Percentiles rank a stretch among this genome's conserved stretches.
phyloP scores from a whole-genome alignment of 495 filamentous ascomycete genomes.

The Aspergillus campestris region DNA sequence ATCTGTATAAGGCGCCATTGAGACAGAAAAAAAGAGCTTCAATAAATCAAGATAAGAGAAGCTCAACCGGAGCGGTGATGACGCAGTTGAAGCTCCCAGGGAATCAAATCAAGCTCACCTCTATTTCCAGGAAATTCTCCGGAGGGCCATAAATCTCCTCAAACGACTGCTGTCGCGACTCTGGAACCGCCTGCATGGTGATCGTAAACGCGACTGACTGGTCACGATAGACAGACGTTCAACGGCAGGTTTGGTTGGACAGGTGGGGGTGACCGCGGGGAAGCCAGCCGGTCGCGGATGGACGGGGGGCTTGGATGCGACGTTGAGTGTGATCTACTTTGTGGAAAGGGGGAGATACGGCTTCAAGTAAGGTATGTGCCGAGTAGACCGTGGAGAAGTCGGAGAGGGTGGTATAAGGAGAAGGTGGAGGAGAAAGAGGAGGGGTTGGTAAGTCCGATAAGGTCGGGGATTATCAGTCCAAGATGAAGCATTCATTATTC shows the following conservation, averaged over 20 bases:
- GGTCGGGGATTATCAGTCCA: too few relatives aligned
- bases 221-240: background rate
- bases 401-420: too few relatives aligned
- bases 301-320: background rate
- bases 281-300: background rate
- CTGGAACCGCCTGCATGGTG: slow-evolving; percentile 74
- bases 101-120: slow-evolving; percentile 47
- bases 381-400: too few relatives aligned
- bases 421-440: too few relatives aligned
- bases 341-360: background rate
- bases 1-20: too few relatives aligned
- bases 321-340: background rate
- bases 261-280: background rate
- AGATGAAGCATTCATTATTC: too few relatives aligned
- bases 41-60: too few relatives aligned
- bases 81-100: background rate
- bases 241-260: background rate
- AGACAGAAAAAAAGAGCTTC: too few relatives aligned
- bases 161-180: slow-evolving; percentile 84
- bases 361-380: too few relatives aligned
- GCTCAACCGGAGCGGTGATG: too few relatives aligned
- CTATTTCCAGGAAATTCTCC: slow-evolving; percentile 97
- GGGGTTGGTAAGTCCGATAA: too few relatives aligned
- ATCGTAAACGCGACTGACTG: background rate
- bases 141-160: slow-evolving; percentile 98